A percentile compares a stretch with the other conserved stretches of the same genome.
Evolutionary conservation across 164 flowering plant genomes (phyloP).

Genomic region (Akebia trifoliata): DNA sequence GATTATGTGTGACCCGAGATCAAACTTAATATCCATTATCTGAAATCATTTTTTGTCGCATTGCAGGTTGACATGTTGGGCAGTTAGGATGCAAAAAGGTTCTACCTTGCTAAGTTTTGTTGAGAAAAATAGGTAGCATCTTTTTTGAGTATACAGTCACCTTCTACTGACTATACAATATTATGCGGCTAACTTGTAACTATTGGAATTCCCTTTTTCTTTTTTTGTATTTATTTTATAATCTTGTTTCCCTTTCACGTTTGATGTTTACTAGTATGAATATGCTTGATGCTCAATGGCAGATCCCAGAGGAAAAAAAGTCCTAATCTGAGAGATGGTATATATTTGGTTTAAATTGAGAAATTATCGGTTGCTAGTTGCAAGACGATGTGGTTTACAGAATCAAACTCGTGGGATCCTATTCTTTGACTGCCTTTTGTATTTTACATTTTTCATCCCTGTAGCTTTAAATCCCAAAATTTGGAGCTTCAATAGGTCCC

Average conservation of each 20-base stretch:
- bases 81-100: slow-evolving; percentile 11
- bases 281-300: slow-evolving; percentile 2
- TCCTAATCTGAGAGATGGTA: too few species aligned
- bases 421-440: too few species aligned
- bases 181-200: slow-evolving; percentile 40
- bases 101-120: slow-evolving; percentile 37
- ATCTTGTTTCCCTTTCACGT: not conserved
- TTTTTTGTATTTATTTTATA: not conserved
- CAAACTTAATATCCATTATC: not conserved
- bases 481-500: too few species aligned
- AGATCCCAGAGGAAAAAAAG: too few species aligned
- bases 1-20: not conserved
- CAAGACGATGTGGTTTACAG: too few species aligned
- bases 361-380: too few species aligned
- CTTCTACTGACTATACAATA: slow-evolving; percentile 15
- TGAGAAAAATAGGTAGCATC: slow-evolving; percentile 19
- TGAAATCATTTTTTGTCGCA: not conserved
- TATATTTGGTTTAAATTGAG: too few species aligned
- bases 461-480: too few species aligned
- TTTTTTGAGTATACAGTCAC: slow-evolving; percentile 8
- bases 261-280: not conserved
- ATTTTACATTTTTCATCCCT: too few species aligned
- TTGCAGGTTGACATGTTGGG: slow-evolving; percentile 35
- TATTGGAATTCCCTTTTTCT: slow-evolving; percentile 12
- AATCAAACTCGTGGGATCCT: too few species aligned